phyloP scores from a whole-genome alignment of 2,329 filamentous ascomycete genomes.

The Thielaviopsis punctulata region DNA sequence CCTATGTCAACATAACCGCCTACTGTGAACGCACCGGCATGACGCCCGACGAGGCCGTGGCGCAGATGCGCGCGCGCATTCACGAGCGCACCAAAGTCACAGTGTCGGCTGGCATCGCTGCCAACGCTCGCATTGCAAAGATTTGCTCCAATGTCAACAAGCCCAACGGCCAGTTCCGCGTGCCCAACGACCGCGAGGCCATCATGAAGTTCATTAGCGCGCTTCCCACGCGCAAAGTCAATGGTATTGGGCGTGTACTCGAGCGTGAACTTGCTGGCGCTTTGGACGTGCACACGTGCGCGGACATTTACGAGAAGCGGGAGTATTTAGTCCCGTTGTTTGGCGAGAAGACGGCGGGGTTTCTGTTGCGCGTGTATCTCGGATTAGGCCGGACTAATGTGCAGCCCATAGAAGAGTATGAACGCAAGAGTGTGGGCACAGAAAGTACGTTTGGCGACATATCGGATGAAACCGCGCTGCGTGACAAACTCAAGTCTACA shows the following conservation, averaged over 20 bases:
- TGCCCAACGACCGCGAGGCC: slow-evolving; percentile 52
- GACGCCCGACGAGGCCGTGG: slow-evolving; percentile 54
- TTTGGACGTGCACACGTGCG: slow-evolving; percentile 74
- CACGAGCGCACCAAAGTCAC: slow-evolving; percentile 64
- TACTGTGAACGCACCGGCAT: slow-evolving; percentile 59
- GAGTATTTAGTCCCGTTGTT: slow-evolving; percentile 62
- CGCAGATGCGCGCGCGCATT: slow-evolving; percentile 62
- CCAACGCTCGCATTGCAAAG: slow-evolving; percentile 85
- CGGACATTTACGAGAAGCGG: slow-evolving; percentile 66
- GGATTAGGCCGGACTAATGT: slow-evolving; percentile 74
- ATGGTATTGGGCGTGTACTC: slow-evolving; percentile 84
- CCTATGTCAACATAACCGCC: slow-evolving; percentile 83
- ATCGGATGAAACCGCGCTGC: slow-evolving; percentile 46
- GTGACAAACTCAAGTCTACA: slow-evolving; percentile 61
- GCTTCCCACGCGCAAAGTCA: slow-evolving; percentile 76
- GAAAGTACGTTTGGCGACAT: slow-evolving; percentile 84
- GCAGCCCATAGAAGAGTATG: slow-evolving; percentile 74
- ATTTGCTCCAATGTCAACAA: slow-evolving; percentile 94
- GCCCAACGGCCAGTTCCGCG: slow-evolving; percentile 75
- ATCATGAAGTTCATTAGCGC: slow-evolving; percentile 78
- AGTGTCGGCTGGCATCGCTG: slow-evolving; percentile 83
- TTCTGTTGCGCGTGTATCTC: slow-evolving; percentile 67
- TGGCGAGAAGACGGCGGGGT: slow-evolving; percentile 79
- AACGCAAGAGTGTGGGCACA: slow-evolving; percentile 84
- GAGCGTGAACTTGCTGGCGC: slow-evolving; percentile 73